Percentiles rank a stretch among this genome's conserved stretches.
phyloP scores from a whole-genome alignment of 306 rosid genomes.

The Prunus fruticosa region DNA sequence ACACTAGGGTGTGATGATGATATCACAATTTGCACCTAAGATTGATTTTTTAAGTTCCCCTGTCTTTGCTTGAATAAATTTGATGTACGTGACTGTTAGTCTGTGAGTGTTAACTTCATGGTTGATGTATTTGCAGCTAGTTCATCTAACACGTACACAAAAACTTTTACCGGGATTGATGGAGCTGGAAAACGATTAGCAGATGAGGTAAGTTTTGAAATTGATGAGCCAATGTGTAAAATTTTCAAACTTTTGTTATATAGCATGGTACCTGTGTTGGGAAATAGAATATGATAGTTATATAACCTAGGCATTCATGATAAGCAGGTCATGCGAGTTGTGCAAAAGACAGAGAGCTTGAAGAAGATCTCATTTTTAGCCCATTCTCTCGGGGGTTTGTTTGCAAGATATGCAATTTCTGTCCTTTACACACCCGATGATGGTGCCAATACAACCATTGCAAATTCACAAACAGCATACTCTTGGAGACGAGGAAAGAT shows the following conservation, averaged over 20 bases:
- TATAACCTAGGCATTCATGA: slow-evolving; percentile 30
- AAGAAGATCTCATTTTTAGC: slow-evolving; percentile 88
- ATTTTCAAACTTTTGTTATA: slow-evolving; percentile 11
- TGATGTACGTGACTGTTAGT: slow-evolving; percentile 10
- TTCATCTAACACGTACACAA: slow-evolving; percentile 73
- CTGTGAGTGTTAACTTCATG: slow-evolving; percentile 22
- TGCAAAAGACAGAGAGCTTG: slow-evolving; percentile 61
- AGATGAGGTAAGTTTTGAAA: slow-evolving; percentile 68
- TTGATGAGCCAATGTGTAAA: slow-evolving; percentile 24
- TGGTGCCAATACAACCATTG: slow-evolving; percentile 22
- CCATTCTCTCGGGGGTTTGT: slow-evolving; percentile 95
- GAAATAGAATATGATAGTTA: slow-evolving; percentile 21
- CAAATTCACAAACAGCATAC: slow-evolving; percentile 28
- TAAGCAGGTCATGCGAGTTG: slow-evolving; percentile 74
- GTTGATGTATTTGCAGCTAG: slow-evolving; percentile 64
- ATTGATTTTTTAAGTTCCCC: slow-evolving; percentile 7
- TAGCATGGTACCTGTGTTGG: slow-evolving; percentile 7
- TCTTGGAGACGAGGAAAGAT: slow-evolving; percentile 56
- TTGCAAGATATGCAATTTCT: slow-evolving; percentile 84
- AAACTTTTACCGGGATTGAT: slow-evolving; percentile 90
- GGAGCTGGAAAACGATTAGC: slow-evolving; percentile 96
- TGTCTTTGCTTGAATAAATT: slow-evolving; percentile 11
- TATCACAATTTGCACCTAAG: slow-evolving; percentile 5
- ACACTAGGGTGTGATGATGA: background rate
- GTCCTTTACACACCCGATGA: slow-evolving; percentile 61